Percentiles rank a stretch among this genome's conserved stretches.
These are phyloP conservation scores for Colletotrichum musicola DNA, from an alignment of 2,329 filamentous ascomycete genomes.

Conservation along the genomic window DNA sequence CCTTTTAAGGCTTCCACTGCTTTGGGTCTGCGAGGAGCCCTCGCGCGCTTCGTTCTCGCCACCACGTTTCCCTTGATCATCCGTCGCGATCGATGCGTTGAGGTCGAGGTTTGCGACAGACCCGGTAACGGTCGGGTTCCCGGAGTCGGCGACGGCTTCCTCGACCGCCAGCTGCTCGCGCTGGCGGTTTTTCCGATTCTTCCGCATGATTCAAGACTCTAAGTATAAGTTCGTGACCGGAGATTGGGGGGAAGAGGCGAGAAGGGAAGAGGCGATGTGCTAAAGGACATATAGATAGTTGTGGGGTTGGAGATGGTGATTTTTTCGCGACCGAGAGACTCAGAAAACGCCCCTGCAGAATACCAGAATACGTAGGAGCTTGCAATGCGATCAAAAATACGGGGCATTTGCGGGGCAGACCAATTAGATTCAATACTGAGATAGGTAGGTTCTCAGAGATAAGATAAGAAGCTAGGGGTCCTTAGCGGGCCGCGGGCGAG, in stretches of 20 bases:
- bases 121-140: background rate
- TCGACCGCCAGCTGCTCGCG: conserved; percentile 21
- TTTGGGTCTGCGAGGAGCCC: conserved; percentile 43
- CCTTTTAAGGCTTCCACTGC: conserved; percentile 61
- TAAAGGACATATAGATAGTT: background rate
- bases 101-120: background rate
- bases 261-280: background rate
- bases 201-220: conserved; percentile 19
- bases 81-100: background rate
- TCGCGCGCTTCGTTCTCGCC: conserved; percentile 12
- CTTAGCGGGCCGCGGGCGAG: background rate
- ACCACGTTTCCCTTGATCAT: background rate
- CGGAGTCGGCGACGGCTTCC: too few relatives aligned
- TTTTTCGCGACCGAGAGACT: conserved; percentile 10
- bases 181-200: conserved; percentile 21
- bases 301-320: conserved; percentile 13
- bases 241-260: background rate
- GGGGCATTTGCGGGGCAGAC: background rate
- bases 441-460: background rate
- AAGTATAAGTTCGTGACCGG: background rate
- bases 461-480: background rate
- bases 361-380: too few relatives aligned
- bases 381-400: background rate
- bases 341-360: conserved; percentile 5
- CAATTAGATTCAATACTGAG: background rate